Percentiles rank a stretch among this genome's conserved stretches.
phyloP scores from a whole-genome alignment of 345 rosid species.

The Lepidium sativum region DNA sequence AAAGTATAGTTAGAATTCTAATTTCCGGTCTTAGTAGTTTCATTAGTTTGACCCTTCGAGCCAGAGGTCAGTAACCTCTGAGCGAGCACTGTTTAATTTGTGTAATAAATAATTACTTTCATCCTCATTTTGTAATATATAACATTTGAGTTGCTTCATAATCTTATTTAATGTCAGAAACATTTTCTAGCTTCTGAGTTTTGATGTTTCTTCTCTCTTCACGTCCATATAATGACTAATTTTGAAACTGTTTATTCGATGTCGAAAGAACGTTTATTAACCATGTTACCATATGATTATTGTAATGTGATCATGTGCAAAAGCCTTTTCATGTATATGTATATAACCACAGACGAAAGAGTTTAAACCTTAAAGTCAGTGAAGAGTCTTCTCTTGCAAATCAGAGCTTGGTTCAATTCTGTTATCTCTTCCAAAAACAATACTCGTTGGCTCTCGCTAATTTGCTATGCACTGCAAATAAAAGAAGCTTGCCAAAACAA shows the following conservation, averaged over 20 bases:
- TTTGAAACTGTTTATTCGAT: not conserved
- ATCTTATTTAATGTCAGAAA: not conserved
- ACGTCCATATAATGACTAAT: not conserved
- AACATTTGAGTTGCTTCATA: conserved; percentile 13
- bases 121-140: not conserved
- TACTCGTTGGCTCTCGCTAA: not conserved
- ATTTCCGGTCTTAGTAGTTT: conserved; percentile 11
- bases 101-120: not conserved
- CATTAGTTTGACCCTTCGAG: not conserved
- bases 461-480: conserved; percentile 1
- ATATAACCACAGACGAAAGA: not conserved
- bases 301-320: not conserved
- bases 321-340: not conserved
- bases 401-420: not conserved
- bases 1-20: conserved; percentile 4
- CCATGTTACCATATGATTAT: not conserved
- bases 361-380: not conserved
- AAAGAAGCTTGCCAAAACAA: conserved; percentile 7
- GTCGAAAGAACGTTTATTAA: not conserved
- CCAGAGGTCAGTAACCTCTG: not conserved
- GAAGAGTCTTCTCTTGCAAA: not conserved
- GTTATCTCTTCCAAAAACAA: not conserved
- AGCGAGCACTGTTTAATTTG: not conserved
- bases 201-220: not conserved
- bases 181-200: not conserved